Evolutionary conservation across 768 basidiomycete genomes (phyloP).

Genomic region (Lentinula edodes): DNA sequence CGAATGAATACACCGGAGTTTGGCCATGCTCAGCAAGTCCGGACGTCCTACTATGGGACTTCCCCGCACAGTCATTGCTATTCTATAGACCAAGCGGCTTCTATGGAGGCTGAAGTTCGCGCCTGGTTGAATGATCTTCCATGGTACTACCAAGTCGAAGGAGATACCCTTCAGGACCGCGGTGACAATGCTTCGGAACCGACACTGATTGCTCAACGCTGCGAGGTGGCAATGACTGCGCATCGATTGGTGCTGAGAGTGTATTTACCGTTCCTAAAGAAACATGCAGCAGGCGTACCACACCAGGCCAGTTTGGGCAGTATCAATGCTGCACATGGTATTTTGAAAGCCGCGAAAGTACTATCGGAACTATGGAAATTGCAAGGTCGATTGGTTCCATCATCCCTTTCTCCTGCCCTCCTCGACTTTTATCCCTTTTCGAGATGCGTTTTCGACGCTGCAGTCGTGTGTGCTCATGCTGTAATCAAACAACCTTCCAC

Average conservation of each 20-base stretch:
- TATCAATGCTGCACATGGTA: conserved; percentile 60
- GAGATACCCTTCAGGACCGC: neutral
- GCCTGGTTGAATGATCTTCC: conserved; percentile 52
- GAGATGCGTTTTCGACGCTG: conserved; percentile 60
- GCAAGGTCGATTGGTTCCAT: neutral
- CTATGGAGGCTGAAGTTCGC: conserved; percentile 51
- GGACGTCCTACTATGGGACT: conserved; percentile 18
- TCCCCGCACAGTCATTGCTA: conserved; percentile 28
- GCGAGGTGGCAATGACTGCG: conserved; percentile 56
- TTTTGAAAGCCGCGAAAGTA: conserved; percentile 47
- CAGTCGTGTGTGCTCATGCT: conserved; percentile 58
- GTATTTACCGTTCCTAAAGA: conserved; percentile 62
- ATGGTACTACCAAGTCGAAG: conserved; percentile 36
- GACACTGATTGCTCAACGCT: conserved; percentile 43
- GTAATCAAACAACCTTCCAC: conserved; percentile 47
- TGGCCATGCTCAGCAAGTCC: conserved; percentile 4
- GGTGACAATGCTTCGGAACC: conserved; percentile 19
- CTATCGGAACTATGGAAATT: conserved; percentile 36
- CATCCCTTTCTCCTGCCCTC: conserved; percentile 30
- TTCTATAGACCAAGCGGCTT: conserved; percentile 57
- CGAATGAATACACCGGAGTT: conserved; percentile 34
- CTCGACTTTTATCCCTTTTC: conserved; percentile 57
- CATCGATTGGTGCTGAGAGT: conserved; percentile 57
- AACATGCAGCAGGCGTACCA: conserved; percentile 12
- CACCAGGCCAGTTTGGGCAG: conserved; percentile 52